Base-by-base conservation (phyloP, 345 rosid genomes). In the Citrus reticulata region DNA sequence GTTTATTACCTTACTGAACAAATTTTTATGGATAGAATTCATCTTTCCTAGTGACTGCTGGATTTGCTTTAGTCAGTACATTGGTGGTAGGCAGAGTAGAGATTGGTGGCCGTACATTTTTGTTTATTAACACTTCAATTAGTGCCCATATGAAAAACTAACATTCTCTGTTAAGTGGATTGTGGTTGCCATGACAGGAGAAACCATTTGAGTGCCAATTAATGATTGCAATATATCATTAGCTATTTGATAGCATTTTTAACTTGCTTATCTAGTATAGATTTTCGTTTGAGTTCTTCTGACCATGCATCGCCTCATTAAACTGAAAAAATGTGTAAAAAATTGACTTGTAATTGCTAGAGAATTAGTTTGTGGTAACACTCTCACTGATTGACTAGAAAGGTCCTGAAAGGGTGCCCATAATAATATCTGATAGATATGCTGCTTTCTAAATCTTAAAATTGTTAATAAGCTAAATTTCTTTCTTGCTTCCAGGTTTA, bases 401-500 rank as follows among this genome's bases (percentile, higher is more conserved):
- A 19, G 14, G 54, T 60, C 55, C 5, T 24, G 69, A 74, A 61
- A 25, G 68, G 70, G 30, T 64, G 24, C 71, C 42, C n/a, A 40
- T 25, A 24, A 30, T 71, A 34, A 49, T 59, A 9, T 32, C 32
- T 7, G 49, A 34, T 6, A 25, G 9, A 32, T 55, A 54, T 66
- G 54, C 19, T 66, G 64, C 63, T 65, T 39, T 66, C 72, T 20
- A 27, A 9, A 34, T 54, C 24, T 55, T 49, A 61, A 59, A 20
- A 22, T 34, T 9, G 11, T 51, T 61, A 1, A 14, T 4, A 24
- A 64, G 37, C 65, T 29, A 29, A 9, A 49, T 10, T 27, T 71
- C 81, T 72, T 22, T 9, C 16, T 54, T 46, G 68, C 62, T 25
- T 81, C 72, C 83, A 91, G 95, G 95, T 72, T 40, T 85, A 64